Evolutionary conservation across 75 land plant species (phyloP).

Genomic region (Pinus tabuliformis): DNA sequence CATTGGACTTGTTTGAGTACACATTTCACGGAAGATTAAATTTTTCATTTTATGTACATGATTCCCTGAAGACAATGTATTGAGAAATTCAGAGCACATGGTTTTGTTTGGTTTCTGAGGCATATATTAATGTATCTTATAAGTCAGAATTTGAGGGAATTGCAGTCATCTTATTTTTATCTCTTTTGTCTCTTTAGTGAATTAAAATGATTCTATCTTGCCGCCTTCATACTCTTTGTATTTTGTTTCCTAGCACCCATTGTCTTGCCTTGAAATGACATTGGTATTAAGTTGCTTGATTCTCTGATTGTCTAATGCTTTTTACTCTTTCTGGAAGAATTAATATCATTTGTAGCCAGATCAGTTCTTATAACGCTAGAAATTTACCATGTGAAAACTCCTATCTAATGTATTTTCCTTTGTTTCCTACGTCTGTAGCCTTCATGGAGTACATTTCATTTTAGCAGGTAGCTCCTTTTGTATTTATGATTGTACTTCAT

Average conservation of each 20-base stretch:
- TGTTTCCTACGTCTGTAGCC: neutral
- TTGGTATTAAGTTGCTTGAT: neutral
- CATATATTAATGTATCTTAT: too few species aligned
- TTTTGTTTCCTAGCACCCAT: neutral
- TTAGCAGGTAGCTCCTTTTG: neutral
- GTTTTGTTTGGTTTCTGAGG: too few species aligned
- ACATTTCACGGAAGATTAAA: too few species aligned
- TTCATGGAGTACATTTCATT: neutral
- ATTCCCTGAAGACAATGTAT: too few species aligned
- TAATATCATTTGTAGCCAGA: neutral
- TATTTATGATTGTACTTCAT: neutral
- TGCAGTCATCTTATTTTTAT: too few species aligned
- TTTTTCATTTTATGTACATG: too few species aligned
- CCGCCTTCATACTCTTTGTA: too few species aligned
- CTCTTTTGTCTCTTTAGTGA: too few species aligned
- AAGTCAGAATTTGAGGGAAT: too few species aligned
- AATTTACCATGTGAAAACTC: neutral
- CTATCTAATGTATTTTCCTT: neutral
- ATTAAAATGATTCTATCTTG: too few species aligned
- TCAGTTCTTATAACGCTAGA: neutral
- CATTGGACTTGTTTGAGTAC: too few species aligned
- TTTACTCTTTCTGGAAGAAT: neutral
- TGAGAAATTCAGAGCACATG: too few species aligned
- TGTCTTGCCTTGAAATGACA: neutral
- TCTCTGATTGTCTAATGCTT: neutral